Evolutionary conservation across 306 rosid species (phyloP).

Genomic region (Prunus padus): DNA sequence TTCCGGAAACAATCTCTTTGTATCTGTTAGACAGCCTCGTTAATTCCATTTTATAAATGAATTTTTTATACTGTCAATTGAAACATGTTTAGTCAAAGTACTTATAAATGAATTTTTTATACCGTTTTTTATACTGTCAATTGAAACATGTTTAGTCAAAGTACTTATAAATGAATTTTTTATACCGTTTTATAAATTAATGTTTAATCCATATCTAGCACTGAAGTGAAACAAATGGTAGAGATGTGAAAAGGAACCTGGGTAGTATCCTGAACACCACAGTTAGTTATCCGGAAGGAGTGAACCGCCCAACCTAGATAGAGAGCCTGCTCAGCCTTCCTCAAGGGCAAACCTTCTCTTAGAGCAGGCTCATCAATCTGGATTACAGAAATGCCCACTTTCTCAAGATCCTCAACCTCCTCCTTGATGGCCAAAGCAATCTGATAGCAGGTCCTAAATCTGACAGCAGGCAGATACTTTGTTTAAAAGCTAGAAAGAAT

Average conservation of each 20-base stretch:
- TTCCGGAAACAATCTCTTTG: background rate
- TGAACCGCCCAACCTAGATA: constrained; percentile 84
- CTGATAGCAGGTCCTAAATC: constrained; percentile 81
- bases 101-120: background rate
- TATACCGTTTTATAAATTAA: no score
- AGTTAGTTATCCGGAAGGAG: constrained; percentile 84
- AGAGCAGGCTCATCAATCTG: constrained; percentile 92
- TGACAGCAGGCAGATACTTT: constrained; percentile 27
- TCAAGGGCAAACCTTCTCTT: constrained; percentile 78
- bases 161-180: background rate
- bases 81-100: background rate
- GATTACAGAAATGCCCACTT: constrained; percentile 68
- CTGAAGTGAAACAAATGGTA: no score
- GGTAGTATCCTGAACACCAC: constrained; percentile 65
- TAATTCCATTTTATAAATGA: background rate
- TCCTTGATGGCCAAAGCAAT: constrained; percentile 90
- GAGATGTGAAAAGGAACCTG: constrained; percentile 50
- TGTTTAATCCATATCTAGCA: no score
- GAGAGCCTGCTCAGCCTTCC: constrained; percentile 74
- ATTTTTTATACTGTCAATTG: background rate
- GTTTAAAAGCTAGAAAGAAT: background rate
- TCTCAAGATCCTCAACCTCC: constrained; percentile 90
- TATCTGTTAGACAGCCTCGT: background rate
- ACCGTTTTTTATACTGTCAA: no score
- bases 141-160: background rate